phyloP scores from a whole-genome alignment of 140 eudicot species.

The Bidens hawaiensis region DNA sequence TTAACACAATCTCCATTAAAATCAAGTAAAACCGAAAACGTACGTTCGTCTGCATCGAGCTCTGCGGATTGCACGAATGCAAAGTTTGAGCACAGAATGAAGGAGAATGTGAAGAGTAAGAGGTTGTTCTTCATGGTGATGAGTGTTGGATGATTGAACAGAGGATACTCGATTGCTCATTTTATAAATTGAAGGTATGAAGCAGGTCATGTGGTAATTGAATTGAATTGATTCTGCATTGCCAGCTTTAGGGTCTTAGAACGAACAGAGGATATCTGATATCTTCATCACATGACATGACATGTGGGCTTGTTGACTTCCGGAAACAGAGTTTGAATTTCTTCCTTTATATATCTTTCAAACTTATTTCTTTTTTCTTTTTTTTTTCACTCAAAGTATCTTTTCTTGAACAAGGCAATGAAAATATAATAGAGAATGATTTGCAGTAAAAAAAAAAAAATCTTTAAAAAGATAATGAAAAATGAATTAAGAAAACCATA shows the following conservation, averaged over 20 bases:
- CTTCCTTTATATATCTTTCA: too few species aligned
- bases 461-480: too few species aligned
- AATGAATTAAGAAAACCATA: too few species aligned
- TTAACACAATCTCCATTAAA: too few species aligned
- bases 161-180: neutral
- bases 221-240: neutral
- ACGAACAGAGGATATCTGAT: neutral
- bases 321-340: too few species aligned
- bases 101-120: neutral
- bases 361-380: too few species aligned
- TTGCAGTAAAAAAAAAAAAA: too few species aligned
- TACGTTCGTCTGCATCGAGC: slow-evolving; percentile 20
- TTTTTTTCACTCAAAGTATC: too few species aligned
- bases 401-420: too few species aligned
- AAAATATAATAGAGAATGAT: too few species aligned
- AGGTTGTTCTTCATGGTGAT: slow-evolving; percentile 23
- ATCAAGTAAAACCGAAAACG: neutral
- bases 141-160: neutral
- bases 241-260: neutral
- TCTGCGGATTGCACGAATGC: slow-evolving; percentile 6
- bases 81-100: neutral
- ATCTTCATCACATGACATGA: too few species aligned
- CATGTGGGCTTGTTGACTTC: too few species aligned
- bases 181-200: slow-evolving; percentile 6
- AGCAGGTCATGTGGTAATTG: slow-evolving; percentile 5